Percentiles rank a stretch among this genome's conserved stretches.
Conservation (phyloP, 1,284 basidiomycete genomes). For the Papiliotrema flavescens region DNA sequence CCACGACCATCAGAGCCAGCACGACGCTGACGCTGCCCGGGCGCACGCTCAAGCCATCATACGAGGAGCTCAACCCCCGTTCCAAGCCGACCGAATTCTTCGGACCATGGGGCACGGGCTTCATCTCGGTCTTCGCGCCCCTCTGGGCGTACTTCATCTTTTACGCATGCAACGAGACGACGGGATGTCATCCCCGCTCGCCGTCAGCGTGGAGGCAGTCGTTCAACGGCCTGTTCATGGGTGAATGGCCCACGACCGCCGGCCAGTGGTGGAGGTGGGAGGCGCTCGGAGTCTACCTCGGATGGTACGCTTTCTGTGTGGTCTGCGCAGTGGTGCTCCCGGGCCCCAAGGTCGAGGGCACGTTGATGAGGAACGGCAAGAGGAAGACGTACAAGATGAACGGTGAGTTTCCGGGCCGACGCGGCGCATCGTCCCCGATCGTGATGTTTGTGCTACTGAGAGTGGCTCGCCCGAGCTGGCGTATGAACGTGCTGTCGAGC, state of each 20-base stretch:
- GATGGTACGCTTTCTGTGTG: slow-evolving; percentile 86
- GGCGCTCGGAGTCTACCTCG: slow-evolving; percentile 71
- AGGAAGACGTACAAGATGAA: slow-evolving; percentile 91
- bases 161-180: slow-evolving; percentile 76
- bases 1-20: slow-evolving; percentile 45
- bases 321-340: slow-evolving; percentile 80
- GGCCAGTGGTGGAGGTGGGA: slow-evolving; percentile 71
- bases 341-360: slow-evolving; percentile 79
- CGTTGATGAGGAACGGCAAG: slow-evolving; percentile 69
- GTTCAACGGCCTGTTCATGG: slow-evolving; percentile 8
- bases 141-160: slow-evolving; percentile 72
- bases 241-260: slow-evolving; percentile 31
- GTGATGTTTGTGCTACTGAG: no score
- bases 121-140: slow-evolving; percentile 71
- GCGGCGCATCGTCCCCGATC: neutral
- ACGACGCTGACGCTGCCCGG: slow-evolving; percentile 41
- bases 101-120: slow-evolving; percentile 74
- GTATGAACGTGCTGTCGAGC: no score
- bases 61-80: slow-evolving; percentile 50
- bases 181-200: slow-evolving; percentile 60
- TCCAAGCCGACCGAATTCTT: slow-evolving; percentile 73
- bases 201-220: slow-evolving; percentile 14
- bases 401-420: slow-evolving; percentile 55
- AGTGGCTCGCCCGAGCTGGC: no score
- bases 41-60: slow-evolving; percentile 36